Percentiles rank a stretch among this genome's conserved stretches.
phyloP scores from a whole-genome alignment of 257 asterid genomes.

The Solanum bukasovii region DNA sequence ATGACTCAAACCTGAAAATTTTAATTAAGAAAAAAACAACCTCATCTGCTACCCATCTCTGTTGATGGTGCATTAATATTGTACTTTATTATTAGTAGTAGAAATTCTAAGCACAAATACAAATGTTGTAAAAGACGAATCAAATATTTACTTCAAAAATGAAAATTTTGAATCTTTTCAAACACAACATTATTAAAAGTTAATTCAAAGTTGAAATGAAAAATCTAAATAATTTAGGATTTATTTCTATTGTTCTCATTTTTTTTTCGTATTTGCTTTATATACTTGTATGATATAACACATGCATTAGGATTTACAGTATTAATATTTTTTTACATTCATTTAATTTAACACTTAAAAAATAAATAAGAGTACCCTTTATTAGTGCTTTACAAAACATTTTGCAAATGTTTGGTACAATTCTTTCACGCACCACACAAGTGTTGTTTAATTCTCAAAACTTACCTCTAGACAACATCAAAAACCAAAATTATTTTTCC shows the following conservation, averaged over 20 bases:
- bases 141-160: not conserved
- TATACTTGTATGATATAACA: not conserved
- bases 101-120: not conserved
- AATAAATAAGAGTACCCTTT: not conserved
- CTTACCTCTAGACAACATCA: not conserved
- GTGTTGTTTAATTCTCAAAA: not conserved
- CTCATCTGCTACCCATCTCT: too few relatives aligned
- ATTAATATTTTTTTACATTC: not conserved
- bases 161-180: not conserved
- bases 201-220: not conserved
- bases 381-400: not conserved
- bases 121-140: not conserved
- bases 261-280: not conserved
- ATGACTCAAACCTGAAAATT: rapidly evolving
- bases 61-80: not conserved
- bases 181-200: not conserved
- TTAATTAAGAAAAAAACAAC: too few relatives aligned
- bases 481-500: too few relatives aligned
- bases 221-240: not conserved
- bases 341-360: too few relatives aligned
- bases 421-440: not conserved
- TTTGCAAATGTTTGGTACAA: not conserved
- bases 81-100: not conserved
- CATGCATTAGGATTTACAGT: not conserved
- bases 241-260: not conserved